These are phyloP conservation scores for Pachysandra terminalis DNA, from an alignment of 164 flowering plant species.

Conservation along the genomic window DNA sequence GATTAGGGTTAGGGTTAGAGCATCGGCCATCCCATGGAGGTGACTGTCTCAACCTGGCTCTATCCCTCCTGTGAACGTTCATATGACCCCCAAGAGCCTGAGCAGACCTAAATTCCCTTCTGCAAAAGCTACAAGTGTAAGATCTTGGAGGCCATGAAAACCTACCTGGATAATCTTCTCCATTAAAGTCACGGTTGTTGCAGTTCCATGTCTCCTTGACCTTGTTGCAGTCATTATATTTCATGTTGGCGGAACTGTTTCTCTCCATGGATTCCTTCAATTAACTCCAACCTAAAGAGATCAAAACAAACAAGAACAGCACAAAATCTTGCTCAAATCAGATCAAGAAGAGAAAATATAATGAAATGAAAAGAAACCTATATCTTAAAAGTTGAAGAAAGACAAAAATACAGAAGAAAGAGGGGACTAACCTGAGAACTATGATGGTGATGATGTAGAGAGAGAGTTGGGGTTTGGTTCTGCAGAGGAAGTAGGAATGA, in stretches of 20 bases:
- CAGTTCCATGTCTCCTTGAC: constrained; percentile 17
- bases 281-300: constrained; percentile 3
- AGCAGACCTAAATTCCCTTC: constrained; percentile 72
- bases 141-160: constrained; percentile 79
- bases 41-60: constrained; percentile 56
- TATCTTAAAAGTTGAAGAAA: constrained; percentile 2
- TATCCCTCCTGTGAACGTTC: constrained; percentile 79
- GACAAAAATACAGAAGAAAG: background rate
- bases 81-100: constrained; percentile 83
- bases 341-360: background rate
- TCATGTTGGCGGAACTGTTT: constrained; percentile 15
- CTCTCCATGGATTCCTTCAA: constrained; percentile 23
- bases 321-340: constrained; percentile 2
- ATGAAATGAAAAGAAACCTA: background rate
- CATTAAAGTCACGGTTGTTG: constrained; percentile 3
- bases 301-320: constrained; percentile 7
- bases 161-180: constrained; percentile 33
- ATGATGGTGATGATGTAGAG: constrained; percentile 11
- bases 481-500: constrained; percentile 3
- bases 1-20: constrained; percentile 20
- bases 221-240: constrained; percentile 17
- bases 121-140: constrained; percentile 70
- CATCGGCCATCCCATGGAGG: constrained; percentile 29
- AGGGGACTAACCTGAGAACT: constrained; percentile 8
- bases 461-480: constrained; percentile 1